Conservation (phyloP, 768 basidiomycete genomes). For the Cubamyces sp. region DNA sequence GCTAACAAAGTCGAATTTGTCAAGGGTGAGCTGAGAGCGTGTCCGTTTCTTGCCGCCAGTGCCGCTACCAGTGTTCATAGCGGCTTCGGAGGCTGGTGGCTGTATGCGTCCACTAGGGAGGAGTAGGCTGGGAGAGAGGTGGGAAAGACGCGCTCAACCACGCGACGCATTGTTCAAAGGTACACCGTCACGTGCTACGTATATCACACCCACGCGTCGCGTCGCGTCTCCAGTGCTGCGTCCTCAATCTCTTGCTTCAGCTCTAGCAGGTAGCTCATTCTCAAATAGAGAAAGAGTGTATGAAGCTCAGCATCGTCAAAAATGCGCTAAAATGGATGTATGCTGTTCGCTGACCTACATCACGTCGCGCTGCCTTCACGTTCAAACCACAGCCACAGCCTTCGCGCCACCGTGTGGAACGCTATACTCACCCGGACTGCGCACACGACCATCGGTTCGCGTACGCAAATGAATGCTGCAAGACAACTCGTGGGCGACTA, state of each 20-base stretch:
- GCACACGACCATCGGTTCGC: slow-evolving; percentile 44
- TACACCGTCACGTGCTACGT: slow-evolving; percentile 4
- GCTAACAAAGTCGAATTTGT: slow-evolving; percentile 1
- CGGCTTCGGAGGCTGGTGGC: background rate
- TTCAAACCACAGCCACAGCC: slow-evolving; percentile 27
- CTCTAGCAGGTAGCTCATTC: background rate
- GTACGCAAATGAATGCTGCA: slow-evolving; percentile 45
- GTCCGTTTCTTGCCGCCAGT: slow-evolving; percentile 19
- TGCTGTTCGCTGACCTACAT: too few species aligned
- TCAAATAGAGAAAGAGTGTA: too few species aligned
- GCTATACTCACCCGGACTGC: slow-evolving; percentile 38
- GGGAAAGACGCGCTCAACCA: background rate
- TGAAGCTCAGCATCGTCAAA: too few species aligned
- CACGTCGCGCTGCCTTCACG: too few species aligned
- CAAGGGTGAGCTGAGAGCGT: slow-evolving; percentile 19
- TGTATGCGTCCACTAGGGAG: background rate
- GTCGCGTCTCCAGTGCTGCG: background rate
- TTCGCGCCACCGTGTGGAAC: slow-evolving; percentile 42
- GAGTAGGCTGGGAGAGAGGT: background rate
- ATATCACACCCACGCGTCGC: background rate
- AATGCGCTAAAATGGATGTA: too few species aligned
- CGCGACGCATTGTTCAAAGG: background rate
- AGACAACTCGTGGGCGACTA: slow-evolving; percentile 46
- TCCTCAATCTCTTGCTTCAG: background rate
- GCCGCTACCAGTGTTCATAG: background rate